Conservation (phyloP, 257 asterid species). For the Echium plantagineum region DNA sequence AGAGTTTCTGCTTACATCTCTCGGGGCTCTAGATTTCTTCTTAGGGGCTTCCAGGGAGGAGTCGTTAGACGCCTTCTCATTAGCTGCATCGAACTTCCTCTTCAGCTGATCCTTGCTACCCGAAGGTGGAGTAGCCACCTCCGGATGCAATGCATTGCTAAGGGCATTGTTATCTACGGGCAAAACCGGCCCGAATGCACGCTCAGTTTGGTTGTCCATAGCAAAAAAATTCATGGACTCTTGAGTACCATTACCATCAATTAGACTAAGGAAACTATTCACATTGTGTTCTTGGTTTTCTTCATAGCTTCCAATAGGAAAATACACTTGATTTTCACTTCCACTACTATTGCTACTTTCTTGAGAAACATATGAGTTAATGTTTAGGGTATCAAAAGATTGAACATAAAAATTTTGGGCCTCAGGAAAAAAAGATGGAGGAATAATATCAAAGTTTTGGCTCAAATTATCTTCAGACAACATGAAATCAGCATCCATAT, state of each 20-base stretch:
- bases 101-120: slow-evolving; percentile 26
- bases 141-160: slow-evolving; percentile 4
- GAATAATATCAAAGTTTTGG: slow-evolving; percentile 3
- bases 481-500: slow-evolving; percentile 33
- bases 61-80: slow-evolving; percentile 5
- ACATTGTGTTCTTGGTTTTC: background rate
- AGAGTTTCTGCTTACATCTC: slow-evolving; percentile 33
- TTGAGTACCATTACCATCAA: background rate
- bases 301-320: background rate
- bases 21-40: slow-evolving; percentile 39
- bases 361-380: slow-evolving; percentile 30
- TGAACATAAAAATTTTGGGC: slow-evolving; percentile 8
- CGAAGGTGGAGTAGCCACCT: slow-evolving; percentile 5
- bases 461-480: slow-evolving; percentile 12
- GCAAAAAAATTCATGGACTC: slow-evolving; percentile 20
- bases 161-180: slow-evolving; percentile 14
- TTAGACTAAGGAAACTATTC: slow-evolving; percentile 1
- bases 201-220: slow-evolving; percentile 12
- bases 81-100: slow-evolving; percentile 21
- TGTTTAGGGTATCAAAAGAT: slow-evolving; percentile 11
- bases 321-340: slow-evolving; percentile 3
- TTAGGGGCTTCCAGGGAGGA: slow-evolving; percentile 18
- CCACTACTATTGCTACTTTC: slow-evolving; percentile 38
- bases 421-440: slow-evolving; percentile 6
- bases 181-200: no score